Evolutionary conservation across 768 basidiomycete genomes (phyloP).

Genomic region (Tricholoma sp.): DNA sequence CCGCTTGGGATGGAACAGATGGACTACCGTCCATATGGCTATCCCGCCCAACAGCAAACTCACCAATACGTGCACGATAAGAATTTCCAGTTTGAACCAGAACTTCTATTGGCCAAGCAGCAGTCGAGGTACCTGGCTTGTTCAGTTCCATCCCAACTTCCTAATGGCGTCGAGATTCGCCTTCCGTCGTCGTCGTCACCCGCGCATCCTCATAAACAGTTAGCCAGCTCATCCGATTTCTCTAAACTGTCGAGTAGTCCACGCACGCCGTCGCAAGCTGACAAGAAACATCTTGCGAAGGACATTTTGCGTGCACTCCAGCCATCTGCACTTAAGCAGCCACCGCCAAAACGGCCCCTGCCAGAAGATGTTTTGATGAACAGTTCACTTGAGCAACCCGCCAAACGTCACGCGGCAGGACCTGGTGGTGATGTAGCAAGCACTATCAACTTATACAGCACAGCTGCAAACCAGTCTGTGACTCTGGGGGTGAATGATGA

Average conservation of each 20-base stretch:
- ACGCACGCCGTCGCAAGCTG: conserved; percentile 37
- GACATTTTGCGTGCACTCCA: conserved; percentile 52
- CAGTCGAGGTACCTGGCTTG: conserved; percentile 1
- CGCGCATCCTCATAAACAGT: neutral
- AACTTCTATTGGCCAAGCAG: neutral
- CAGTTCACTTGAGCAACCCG: neutral
- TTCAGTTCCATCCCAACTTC: conserved; percentile 5
- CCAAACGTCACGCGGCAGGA: conserved; percentile 9
- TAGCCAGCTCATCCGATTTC: neutral
- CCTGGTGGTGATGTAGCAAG: neutral
- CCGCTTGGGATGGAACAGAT: neutral
- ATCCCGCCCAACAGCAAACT: neutral
- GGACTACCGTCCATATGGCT: neutral
- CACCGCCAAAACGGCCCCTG: conserved; percentile 18
- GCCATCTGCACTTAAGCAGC: conserved; percentile 12
- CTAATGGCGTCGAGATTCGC: neutral
- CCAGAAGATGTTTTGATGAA: conserved; percentile 4
- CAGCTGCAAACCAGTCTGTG: neutral
- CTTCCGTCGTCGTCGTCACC: neutral
- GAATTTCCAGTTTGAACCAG: neutral
- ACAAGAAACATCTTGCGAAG: conserved; percentile 47
- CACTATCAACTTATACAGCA: neutral
- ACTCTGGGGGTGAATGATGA: neutral
- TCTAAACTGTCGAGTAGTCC: conserved; percentile 1
- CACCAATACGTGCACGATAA: neutral